phyloP scores from a whole-genome alignment of 2,329 filamentous ascomycete species.

The Penicillium sp. region DNA sequence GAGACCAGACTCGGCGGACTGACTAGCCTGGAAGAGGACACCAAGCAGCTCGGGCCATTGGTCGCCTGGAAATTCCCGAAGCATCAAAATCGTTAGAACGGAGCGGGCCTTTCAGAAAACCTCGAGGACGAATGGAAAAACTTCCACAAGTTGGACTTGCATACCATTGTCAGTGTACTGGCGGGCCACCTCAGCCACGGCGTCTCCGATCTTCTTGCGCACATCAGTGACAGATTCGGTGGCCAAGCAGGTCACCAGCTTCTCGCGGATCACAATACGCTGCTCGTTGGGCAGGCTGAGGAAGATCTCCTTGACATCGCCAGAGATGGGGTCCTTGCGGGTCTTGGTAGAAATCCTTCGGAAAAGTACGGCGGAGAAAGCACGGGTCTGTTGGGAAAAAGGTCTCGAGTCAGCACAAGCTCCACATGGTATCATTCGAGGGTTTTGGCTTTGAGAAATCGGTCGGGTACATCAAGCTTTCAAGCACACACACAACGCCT shows the following conservation, averaged over 20 bases:
- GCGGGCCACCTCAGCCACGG: constrained; percentile 92
- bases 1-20: constrained; percentile 77
- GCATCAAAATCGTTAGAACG: constrained; percentile 14
- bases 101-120: not conserved
- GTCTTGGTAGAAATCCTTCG: constrained; percentile 89
- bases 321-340: constrained; percentile 68
- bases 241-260: constrained; percentile 75
- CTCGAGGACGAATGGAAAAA: not conserved
- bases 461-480: not conserved
- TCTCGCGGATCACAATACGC: constrained; percentile 76
- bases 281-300: constrained; percentile 74
- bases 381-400: constrained; percentile 66
- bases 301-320: constrained; percentile 80
- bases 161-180: constrained; percentile 92
- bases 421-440: not conserved
- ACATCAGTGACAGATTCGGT: constrained; percentile 72
- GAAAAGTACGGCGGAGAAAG: constrained; percentile 92
- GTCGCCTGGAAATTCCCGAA: constrained; percentile 59
- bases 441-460: not conserved
- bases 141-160: constrained; percentile 33
- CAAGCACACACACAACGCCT: not conserved
- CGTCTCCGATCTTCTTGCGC: constrained; percentile 94
- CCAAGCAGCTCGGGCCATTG: constrained; percentile 88
- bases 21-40: constrained; percentile 85
- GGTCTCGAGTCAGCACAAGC: constrained; percentile 7